Conservation (phyloP, 2,329 filamentous ascomycete genomes). For the Exophiala aquamarina region DNA sequence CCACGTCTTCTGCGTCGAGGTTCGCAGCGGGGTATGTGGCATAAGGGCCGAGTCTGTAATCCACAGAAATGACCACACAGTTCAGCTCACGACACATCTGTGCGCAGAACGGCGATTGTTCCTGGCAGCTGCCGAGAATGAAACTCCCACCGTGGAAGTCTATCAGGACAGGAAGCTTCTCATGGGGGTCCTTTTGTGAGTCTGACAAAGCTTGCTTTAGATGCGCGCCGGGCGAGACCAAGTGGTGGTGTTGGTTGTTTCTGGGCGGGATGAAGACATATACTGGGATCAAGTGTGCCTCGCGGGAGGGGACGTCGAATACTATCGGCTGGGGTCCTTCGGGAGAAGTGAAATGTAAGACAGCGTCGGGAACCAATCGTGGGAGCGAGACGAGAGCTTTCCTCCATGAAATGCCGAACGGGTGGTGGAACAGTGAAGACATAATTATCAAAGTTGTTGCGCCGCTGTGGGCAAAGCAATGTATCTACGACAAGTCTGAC, state of each 20-base stretch:
- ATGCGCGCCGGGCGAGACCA: conserved; percentile 12
- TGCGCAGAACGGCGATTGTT: conserved; percentile 47
- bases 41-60: conserved; percentile 50
- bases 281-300: conserved; percentile 25
- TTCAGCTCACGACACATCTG: conserved; percentile 44
- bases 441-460: too few relatives aligned
- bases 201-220: conserved; percentile 9
- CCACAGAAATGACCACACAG: conserved; percentile 45
- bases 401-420: conserved; percentile 24
- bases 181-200: background rate
- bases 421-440: conserved; percentile 11
- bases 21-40: conserved; percentile 49
- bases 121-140: conserved; percentile 27
- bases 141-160: conserved; percentile 30
- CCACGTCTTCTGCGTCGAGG: conserved; percentile 48
- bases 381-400: conserved; percentile 27
- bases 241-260: conserved; percentile 13
- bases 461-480: too few relatives aligned
- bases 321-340: conserved; percentile 28
- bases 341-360: conserved; percentile 26
- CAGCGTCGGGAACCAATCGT: conserved; percentile 25
- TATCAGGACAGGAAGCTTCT: conserved; percentile 25
- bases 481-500: too few relatives aligned
- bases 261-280: conserved; percentile 27
- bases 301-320: conserved; percentile 25